Percentiles rank a stretch among this genome's conserved stretches.
phyloP scores from a whole-genome alignment of 139 green algal species.

The Chlorella sp. region DNA sequence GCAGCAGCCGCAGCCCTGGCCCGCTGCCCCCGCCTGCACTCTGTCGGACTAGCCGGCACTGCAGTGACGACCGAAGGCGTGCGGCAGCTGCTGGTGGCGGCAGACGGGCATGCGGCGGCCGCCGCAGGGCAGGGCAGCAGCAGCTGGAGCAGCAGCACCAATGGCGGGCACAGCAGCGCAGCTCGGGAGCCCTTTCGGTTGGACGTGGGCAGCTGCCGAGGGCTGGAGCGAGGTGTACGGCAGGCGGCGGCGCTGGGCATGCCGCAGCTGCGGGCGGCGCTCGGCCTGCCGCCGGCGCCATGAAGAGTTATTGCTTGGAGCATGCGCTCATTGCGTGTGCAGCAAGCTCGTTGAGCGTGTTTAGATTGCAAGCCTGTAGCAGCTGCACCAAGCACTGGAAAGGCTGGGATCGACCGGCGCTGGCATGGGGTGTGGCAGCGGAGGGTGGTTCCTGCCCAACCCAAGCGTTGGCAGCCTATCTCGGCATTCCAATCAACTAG shows the following conservation, averaged over 20 bases:
- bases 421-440: no score
- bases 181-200: not conserved
- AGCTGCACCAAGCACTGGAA: no score
- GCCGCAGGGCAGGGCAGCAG: not conserved
- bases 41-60: constrained; percentile 7
- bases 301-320: constrained; percentile 81
- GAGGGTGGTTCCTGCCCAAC: no score
- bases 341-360: no score
- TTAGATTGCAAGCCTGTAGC: no score
- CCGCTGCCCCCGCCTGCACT: constrained; percentile 21
- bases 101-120: not conserved
- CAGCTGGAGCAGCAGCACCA: not conserved
- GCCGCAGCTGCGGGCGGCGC: not conserved
- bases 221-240: constrained; percentile 8
- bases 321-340: no score
- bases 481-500: no score
- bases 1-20: constrained; percentile 1
- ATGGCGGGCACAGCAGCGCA: not conserved
- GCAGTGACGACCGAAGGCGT: constrained; percentile 6
- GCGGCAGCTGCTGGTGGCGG: constrained; percentile 7
- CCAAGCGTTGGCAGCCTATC: no score
- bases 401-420: no score
- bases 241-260: not conserved
- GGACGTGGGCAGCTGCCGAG: constrained; percentile 12
- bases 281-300: constrained; percentile 71